These are phyloP conservation scores for Cerrena zonata DNA, from an alignment of 1,284 basidiomycete genomes.

Conservation along the genomic window DNA sequence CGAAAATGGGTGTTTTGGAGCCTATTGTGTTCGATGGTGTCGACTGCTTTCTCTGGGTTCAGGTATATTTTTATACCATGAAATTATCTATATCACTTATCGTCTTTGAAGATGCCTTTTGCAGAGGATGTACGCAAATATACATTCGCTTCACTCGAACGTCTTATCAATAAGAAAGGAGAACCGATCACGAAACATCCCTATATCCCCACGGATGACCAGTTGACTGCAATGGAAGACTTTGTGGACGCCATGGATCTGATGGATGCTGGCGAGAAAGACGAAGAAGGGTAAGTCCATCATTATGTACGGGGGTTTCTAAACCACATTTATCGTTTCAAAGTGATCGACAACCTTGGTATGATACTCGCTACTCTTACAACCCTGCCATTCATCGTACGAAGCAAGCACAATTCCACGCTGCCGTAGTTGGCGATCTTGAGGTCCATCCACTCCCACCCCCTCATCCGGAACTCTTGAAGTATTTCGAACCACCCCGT, in stretches of 20 bases:
- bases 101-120: conserved; percentile 72
- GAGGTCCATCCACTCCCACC: conserved; percentile 71
- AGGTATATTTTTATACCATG: conserved; percentile 40
- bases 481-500: conserved; percentile 77
- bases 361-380: conserved; percentile 69
- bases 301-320: not conserved
- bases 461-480: conserved; percentile 77
- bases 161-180: conserved; percentile 72
- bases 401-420: conserved; percentile 89
- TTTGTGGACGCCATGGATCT: conserved; percentile 87
- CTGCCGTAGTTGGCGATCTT: conserved; percentile 72
- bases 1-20: conserved; percentile 76
- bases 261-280: conserved; percentile 64
- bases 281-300: conserved; percentile 56
- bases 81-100: not conserved
- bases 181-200: conserved; percentile 71
- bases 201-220: conserved; percentile 76
- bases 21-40: conserved; percentile 61
- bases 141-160: conserved; percentile 78
- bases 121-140: conserved; percentile 88
- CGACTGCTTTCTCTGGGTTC: conserved; percentile 79
- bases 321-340: not conserved
- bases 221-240: conserved; percentile 76
- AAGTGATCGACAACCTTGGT: conserved; percentile 70
- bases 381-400: conserved; percentile 88